Base-by-base conservation (phyloP, 1,284 basidiomycete genomes). In the Tylopilus orsonianus region DNA sequence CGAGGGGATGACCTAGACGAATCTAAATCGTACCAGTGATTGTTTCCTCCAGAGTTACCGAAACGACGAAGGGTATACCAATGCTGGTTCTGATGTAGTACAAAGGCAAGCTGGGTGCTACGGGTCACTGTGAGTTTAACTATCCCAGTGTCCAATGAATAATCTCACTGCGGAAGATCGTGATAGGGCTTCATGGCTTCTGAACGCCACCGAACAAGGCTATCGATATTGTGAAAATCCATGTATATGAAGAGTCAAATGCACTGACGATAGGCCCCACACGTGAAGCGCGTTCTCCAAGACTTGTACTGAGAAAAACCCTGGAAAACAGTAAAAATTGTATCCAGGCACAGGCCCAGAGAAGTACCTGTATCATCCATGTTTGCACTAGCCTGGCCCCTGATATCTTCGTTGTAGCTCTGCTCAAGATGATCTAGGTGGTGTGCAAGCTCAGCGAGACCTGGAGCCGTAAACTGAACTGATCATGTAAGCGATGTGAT, bases 21-120 rank as follows among this genome's bases (percentile, higher is more conserved):
- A 65, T 97, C 92, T 20, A 97, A 76, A 67, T 96, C 94, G 73
- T 92, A 97, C 91, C 93, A 97, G 61, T 86, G 84, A 2, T 81
- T 80, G 32, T 75, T 68, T 61, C 83, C 77, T 14, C 56, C 56
- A 19, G 72, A 69, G 16, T 70, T 59, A 38, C 88, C 91, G 61
- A 95, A 96, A 19, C 90, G 82, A 32, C 93, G 85, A 19, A 96
- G 74, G 1, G 90, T 84, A 65, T 90, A 90, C 93, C 93, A 97
- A 64, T 96, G 93, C 46, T 88, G 83, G 33, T 86, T 74, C 42
- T 88, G 80, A 66, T 97, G 93, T 39, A 97, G 78, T 50, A 97
- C 86, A 67, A 95, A 97, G 2, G 83, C 94, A 23, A 90, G 78
- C 69, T 95, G 90, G 5, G 79, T 77, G 58, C 93, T 94, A 55